Evolutionary conservation across 371 early-diverging fungal genomes (phyloP).

Genomic region (Aphelidium insulamus): DNA sequence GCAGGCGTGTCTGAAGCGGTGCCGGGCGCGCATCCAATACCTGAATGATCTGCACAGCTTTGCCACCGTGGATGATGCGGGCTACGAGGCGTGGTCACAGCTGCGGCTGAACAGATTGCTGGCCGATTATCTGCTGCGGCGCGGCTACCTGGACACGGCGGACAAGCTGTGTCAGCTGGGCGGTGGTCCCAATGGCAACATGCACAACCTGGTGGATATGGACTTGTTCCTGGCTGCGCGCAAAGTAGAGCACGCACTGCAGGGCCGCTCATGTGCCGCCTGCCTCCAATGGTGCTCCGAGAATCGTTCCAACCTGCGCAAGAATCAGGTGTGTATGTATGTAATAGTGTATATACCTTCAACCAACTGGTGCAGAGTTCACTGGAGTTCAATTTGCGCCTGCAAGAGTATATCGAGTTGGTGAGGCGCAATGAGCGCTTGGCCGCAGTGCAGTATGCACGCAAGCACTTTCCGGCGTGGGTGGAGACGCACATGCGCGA

Average conservation of each 20-base stretch:
- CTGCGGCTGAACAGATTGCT: constrained; percentile 59
- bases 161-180: constrained; percentile 22
- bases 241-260: constrained; percentile 50
- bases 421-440: constrained; percentile 27
- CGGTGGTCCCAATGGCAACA: background rate
- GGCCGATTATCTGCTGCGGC: constrained; percentile 78
- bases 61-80: constrained; percentile 28
- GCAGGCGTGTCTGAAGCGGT: constrained; percentile 27
- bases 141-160: constrained; percentile 56
- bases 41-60: constrained; percentile 40
- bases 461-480: constrained; percentile 54
- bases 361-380: constrained; percentile 32
- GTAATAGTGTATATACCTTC: background rate
- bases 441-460: constrained; percentile 62
- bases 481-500: constrained; percentile 39
- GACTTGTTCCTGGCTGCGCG: constrained; percentile 60
- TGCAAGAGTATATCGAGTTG: constrained; percentile 82
- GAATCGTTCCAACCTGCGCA: constrained; percentile 58
- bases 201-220: constrained; percentile 63
- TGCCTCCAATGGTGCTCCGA: constrained; percentile 81
- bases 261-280: constrained; percentile 49
- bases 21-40: constrained; percentile 44
- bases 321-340: constrained; percentile 29
- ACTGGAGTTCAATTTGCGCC: constrained; percentile 73
- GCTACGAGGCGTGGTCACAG: constrained; percentile 56